phyloP scores from a whole-genome alignment of 768 basidiomycete species.

The Tylopilus balloui region DNA sequence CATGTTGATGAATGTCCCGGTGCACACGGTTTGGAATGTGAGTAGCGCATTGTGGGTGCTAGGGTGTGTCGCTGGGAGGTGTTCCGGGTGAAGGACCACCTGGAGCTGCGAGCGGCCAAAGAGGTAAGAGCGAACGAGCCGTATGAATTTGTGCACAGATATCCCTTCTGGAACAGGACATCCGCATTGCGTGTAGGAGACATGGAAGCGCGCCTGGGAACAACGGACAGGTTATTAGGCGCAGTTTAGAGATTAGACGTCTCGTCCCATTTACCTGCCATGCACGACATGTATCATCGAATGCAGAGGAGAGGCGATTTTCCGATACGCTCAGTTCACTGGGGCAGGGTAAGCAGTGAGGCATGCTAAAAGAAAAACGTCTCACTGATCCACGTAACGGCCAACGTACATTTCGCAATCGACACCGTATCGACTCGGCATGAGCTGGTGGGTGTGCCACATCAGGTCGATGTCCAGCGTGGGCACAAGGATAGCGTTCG shows the following conservation, averaged over 20 bases:
- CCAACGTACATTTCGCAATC: conserved; percentile 43
- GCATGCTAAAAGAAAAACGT: not conserved
- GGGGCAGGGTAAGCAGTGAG: conserved; percentile 2
- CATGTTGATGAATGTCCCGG: conserved; percentile 16
- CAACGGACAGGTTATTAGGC: conserved; percentile 6
- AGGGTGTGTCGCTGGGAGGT: conserved; percentile 50
- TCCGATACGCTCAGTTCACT: conserved; percentile 53
- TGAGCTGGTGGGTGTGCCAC: conserved; percentile 73
- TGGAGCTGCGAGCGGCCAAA: conserved; percentile 27
- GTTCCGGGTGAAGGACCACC: conserved; percentile 32
- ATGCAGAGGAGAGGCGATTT: conserved; percentile 38
- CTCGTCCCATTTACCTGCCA: conserved; percentile 39
- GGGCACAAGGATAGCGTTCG: conserved; percentile 46
- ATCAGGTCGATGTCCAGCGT: conserved; percentile 73
- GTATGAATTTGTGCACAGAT: conserved; percentile 40
- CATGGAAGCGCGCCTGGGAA: conserved; percentile 39
- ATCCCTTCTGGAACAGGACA: conserved; percentile 48
- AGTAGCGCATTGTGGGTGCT: conserved; percentile 50
- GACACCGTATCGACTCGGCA: conserved; percentile 40
- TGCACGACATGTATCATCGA: conserved; percentile 49
- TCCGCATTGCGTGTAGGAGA: conserved; percentile 56
- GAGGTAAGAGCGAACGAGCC: conserved; percentile 26
- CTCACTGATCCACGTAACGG: conserved; percentile 54
- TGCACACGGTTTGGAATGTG: conserved; percentile 27
- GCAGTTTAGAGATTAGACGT: not conserved